Percentiles rank a stretch among this genome's conserved stretches.
phyloP scores from a whole-genome alignment of 441 rosid species.

The Manihot esculenta region DNA sequence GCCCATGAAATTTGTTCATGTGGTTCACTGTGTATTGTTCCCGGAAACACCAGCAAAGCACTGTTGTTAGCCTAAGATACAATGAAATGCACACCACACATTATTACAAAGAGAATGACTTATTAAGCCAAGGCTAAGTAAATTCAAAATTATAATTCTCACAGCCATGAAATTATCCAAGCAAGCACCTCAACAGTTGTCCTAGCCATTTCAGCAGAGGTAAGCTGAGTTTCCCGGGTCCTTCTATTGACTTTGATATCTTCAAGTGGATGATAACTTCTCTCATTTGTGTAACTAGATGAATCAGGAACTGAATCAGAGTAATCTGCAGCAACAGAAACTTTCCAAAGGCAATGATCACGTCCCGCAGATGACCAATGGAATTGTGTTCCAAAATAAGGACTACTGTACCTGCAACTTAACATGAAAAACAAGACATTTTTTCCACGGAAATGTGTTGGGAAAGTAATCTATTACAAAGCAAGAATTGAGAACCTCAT shows the following conservation, averaged over 20 bases:
- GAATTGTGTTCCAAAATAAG: conserved; percentile 47
- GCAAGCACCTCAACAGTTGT: conserved; percentile 74
- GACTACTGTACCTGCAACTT: conserved; percentile 53
- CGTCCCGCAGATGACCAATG: conserved; percentile 52
- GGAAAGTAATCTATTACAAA: conserved; percentile 7
- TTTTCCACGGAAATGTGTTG: conserved; percentile 1
- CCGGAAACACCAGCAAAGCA: conserved; percentile 83
- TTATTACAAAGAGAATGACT: conserved; percentile 6
- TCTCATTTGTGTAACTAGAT: conserved; percentile 47
- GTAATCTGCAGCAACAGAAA: conserved; percentile 92
- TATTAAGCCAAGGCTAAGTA: neutral
- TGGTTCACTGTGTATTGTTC: conserved; percentile 77
- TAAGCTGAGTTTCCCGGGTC: conserved; percentile 59
- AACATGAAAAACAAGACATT: conserved; percentile 21
- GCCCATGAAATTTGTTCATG: conserved; percentile 85
- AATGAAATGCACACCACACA: conserved; percentile 18
- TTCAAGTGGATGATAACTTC: conserved; percentile 89
- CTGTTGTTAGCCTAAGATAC: conserved; percentile 60
- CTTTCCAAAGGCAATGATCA: conserved; percentile 65
- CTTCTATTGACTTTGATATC: conserved; percentile 63
- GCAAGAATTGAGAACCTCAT: neutral
- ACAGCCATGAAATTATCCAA: conserved; percentile 9
- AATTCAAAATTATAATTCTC: conserved; percentile 4
- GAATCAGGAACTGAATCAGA: conserved; percentile 91
- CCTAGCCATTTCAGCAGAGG: conserved; percentile 75